Percentiles rank a stretch among this genome's conserved stretches.
Evolutionary conservation across 2,329 filamentous ascomycete genomes (phyloP).

Genomic region (Immersiporthe knoxdaviesiana): DNA sequence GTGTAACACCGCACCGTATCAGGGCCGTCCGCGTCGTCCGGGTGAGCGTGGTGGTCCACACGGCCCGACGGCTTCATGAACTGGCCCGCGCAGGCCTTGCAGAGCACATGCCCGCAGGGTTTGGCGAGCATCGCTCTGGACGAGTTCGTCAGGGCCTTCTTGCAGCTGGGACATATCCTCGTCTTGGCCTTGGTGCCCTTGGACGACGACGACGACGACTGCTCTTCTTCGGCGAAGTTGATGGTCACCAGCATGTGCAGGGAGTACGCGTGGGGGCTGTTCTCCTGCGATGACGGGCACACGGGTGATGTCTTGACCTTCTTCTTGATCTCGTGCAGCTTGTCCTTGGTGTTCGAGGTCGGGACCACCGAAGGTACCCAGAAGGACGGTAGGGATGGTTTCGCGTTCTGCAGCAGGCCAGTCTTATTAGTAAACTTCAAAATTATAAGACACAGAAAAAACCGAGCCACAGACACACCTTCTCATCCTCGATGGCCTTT

Average conservation of each 20-base stretch:
- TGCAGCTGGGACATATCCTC: conserved; percentile 78
- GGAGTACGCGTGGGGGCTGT: conserved; percentile 72
- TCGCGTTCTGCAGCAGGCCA: conserved; percentile 52
- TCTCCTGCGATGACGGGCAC: conserved; percentile 74
- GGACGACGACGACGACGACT: conserved; percentile 43
- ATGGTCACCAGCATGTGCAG: conserved; percentile 78
- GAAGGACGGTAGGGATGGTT: conserved; percentile 78
- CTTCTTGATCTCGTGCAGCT: conserved; percentile 60
- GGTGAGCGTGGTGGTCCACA: conserved; percentile 64
- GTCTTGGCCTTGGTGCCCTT: conserved; percentile 47
- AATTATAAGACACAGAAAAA: too few relatives aligned
- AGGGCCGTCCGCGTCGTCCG: conserved; percentile 44
- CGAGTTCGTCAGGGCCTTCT: conserved; percentile 79
- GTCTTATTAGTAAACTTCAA: too few relatives aligned
- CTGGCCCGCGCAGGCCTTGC: conserved; percentile 79
- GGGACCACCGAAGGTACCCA: conserved; percentile 90
- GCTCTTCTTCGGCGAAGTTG: conserved; percentile 72
- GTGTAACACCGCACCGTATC: conserved; percentile 75
- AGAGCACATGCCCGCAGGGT: conserved; percentile 90
- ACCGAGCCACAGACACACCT: conserved; percentile 49
- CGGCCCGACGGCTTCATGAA: conserved; percentile 70
- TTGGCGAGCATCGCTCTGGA: conserved; percentile 82
- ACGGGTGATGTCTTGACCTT: conserved; percentile 69
- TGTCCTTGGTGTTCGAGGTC: conserved; percentile 60
- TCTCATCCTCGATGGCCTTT: conserved; percentile 73